Conservation (phyloP, 2,329 filamentous ascomycete species). For the Neonectria sp. region DNA sequence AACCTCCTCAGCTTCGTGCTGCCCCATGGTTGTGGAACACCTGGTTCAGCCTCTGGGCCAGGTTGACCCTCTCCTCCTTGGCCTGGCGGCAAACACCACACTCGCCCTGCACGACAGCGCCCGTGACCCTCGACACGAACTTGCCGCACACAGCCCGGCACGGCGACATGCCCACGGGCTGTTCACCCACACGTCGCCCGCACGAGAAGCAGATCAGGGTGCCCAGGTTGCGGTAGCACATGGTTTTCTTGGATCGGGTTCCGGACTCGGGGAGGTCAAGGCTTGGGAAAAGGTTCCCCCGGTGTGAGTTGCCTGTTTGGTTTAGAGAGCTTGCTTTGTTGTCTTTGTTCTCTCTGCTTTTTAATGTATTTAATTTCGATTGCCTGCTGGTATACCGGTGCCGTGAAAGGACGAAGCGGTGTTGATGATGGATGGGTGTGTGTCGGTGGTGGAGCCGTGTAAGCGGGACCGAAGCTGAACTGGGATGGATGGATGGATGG, state of each 20-base stretch:
- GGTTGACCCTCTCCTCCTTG: constrained; percentile 39
- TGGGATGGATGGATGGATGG: neutral
- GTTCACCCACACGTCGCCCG: constrained; percentile 43
- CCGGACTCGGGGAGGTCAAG: neutral
- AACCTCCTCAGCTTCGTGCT: constrained; percentile 17
- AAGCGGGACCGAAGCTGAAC: constrained; percentile 14
- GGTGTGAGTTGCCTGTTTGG: neutral
- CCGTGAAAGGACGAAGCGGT: neutral
- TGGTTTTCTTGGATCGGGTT: constrained; percentile 18
- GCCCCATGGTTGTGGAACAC: constrained; percentile 41
- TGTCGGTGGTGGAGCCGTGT: constrained; percentile 21
- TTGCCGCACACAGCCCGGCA: constrained; percentile 46
- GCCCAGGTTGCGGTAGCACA: constrained; percentile 46
- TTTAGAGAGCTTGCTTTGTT: neutral
- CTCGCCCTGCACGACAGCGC: constrained; percentile 41
- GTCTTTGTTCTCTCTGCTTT: neutral
- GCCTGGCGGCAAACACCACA: constrained; percentile 44
- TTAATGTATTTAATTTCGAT: neutral
- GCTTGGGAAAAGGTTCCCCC: neutral
- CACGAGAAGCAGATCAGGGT: constrained; percentile 43
- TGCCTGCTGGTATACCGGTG: constrained; percentile 2
- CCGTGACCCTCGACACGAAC: constrained; percentile 47
- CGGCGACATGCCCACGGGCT: constrained; percentile 42
- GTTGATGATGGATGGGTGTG: neutral
- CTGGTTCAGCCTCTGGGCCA: constrained; percentile 42